A percentile compares a stretch with the other conserved stretches of the same genome.
These are phyloP conservation scores for Meyerozyma athensensis DNA, from an alignment of 1,139 yeast genomes.

Conservation along the genomic window DNA sequence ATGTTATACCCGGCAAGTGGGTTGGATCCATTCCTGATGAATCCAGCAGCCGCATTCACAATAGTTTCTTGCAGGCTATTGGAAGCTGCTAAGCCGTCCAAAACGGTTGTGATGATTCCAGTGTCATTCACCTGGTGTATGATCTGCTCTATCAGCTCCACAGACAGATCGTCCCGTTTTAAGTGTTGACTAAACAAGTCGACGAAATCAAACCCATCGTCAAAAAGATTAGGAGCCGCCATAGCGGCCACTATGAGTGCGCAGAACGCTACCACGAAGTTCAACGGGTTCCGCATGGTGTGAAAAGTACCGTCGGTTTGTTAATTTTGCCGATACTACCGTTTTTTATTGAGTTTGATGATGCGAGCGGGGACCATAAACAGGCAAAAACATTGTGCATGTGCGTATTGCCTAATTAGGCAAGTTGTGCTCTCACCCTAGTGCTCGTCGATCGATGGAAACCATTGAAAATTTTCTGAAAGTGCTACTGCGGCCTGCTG, in stretches of 20 bases:
- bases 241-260: background rate
- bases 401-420: too few relatives aligned
- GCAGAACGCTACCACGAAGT: background rate
- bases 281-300: background rate
- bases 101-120: slow-evolving; percentile 24
- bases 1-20: slow-evolving; percentile 16
- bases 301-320: too few relatives aligned
- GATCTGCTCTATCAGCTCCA: slow-evolving; percentile 7
- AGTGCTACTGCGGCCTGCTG: too few relatives aligned
- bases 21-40: slow-evolving; percentile 5
- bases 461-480: too few relatives aligned
- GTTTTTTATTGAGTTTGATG: too few relatives aligned
- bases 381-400: too few relatives aligned
- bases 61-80: slow-evolving; percentile 19
- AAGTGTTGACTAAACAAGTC: background rate
- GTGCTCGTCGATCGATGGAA: too few relatives aligned
- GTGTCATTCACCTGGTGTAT: slow-evolving; percentile 23
- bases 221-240: background rate
- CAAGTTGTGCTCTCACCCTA: too few relatives aligned
- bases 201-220: background rate
- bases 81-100: slow-evolving; percentile 27
- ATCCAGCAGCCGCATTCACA: slow-evolving; percentile 15
- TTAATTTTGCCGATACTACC: too few relatives aligned
- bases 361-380: too few relatives aligned
- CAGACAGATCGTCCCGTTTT: background rate